Evolutionary conservation across 163 green algal genomes (phyloP).

Genomic region (Coccomyxa subellipsoidea): DNA sequence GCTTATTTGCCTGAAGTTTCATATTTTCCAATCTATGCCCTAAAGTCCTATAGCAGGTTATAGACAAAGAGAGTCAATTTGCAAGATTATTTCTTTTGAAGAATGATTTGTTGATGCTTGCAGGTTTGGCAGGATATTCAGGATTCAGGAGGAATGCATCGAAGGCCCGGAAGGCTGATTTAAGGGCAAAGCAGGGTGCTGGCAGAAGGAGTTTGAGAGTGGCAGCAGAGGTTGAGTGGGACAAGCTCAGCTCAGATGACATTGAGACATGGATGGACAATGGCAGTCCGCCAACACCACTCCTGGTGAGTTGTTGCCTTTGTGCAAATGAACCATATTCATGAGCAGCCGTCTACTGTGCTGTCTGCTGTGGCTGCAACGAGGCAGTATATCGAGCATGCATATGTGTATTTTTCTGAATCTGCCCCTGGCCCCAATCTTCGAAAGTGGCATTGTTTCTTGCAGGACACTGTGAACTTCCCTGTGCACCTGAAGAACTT

Average conservation of each 20-base stretch:
- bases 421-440: no score
- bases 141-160: not conserved
- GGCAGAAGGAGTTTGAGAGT: not conserved
- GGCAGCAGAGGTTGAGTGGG: conserved; percentile 11
- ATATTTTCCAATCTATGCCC: no score
- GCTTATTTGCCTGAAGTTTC: no score
- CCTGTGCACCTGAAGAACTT: conserved; percentile 99
- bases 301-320: conserved; percentile 12
- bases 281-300: conserved; percentile 17
- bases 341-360: no score
- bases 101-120: not conserved
- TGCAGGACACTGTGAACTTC: conserved; percentile 90
- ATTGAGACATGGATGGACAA: conserved; percentile 21
- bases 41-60: no score
- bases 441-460: not conserved
- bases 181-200: not conserved
- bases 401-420: no score
- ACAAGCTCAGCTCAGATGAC: conserved; percentile 37
- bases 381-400: no score
- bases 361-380: no score
- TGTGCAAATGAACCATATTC: no score
- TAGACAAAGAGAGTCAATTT: no score
- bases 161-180: not conserved
- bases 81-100: not conserved
- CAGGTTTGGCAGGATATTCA: not conserved